phyloP scores from a whole-genome alignment of 2,329 filamentous ascomycete species.

The Exserohilum rostratum region DNA sequence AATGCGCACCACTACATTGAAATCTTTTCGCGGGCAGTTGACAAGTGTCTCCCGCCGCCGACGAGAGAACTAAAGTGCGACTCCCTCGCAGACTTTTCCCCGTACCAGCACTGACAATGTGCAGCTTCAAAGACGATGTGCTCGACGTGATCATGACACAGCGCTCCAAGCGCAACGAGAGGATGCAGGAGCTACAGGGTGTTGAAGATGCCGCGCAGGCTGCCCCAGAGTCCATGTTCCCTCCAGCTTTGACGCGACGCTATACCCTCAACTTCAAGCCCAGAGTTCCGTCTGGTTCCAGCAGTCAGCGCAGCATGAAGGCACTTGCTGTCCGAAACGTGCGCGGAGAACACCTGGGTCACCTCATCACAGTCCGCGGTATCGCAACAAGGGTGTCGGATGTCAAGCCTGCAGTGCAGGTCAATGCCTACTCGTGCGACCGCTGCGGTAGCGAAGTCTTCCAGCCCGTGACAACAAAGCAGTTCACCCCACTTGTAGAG shows the following conservation, averaged over 20 bases:
- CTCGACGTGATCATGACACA: slow-evolving; percentile 96
- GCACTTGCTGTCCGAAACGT: slow-evolving; percentile 91
- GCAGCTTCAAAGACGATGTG: slow-evolving; percentile 93
- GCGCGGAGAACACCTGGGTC: slow-evolving; percentile 87
- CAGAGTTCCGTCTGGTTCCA: slow-evolving; percentile 72
- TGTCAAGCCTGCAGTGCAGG: slow-evolving; percentile 95
- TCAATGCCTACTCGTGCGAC: slow-evolving; percentile 98
- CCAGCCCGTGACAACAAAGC: slow-evolving; percentile 89
- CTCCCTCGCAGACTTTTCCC: not conserved
- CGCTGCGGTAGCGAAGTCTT: slow-evolving; percentile 97
- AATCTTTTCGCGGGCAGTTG: slow-evolving; percentile 84
- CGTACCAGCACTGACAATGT: slow-evolving; percentile 29
- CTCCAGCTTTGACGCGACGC: slow-evolving; percentile 85
- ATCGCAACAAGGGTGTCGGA: slow-evolving; percentile 96
- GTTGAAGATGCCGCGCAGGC: slow-evolving; percentile 61
- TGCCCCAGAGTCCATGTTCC: slow-evolving; percentile 79
- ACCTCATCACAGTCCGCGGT: slow-evolving; percentile 90
- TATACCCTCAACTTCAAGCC: slow-evolving; percentile 98
- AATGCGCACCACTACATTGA: slow-evolving; percentile 98
- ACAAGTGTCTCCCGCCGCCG: slow-evolving; percentile 81
- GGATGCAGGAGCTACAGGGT: slow-evolving; percentile 59
- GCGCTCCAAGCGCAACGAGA: slow-evolving; percentile 83
- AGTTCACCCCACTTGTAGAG: slow-evolving; percentile 83
- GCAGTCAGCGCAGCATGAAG: slow-evolving; percentile 63
- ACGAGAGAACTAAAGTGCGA: slow-evolving; percentile 76